These are phyloP conservation scores for Nemania diffusa DNA, from an alignment of 2,329 filamentous ascomycete genomes.

Conservation along the genomic window DNA sequence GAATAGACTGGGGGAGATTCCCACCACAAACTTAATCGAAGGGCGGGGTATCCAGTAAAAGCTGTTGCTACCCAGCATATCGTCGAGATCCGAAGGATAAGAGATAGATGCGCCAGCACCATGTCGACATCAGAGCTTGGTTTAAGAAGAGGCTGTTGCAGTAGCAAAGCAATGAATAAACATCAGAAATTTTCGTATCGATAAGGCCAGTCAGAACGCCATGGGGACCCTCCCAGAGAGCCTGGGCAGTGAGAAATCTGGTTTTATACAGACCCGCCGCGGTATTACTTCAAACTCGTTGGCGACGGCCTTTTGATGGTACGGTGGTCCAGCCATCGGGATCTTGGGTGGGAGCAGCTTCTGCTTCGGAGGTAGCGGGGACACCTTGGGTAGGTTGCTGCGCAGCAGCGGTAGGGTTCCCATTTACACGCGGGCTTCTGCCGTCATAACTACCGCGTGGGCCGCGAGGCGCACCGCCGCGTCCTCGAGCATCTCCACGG, in stretches of 20 bases:
- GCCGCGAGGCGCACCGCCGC: conserved; percentile 58
- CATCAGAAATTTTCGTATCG: conserved; percentile 41
- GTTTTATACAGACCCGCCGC: conserved; percentile 41
- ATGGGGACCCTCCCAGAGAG: conserved; percentile 34
- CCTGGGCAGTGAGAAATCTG: conserved; percentile 42
- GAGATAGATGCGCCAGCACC: conserved; percentile 19
- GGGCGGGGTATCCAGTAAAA: conserved; percentile 35
- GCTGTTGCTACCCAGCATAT: conserved; percentile 28
- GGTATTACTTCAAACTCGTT: conserved; percentile 26
- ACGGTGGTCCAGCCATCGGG: conserved; percentile 75
- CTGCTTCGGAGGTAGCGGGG: conserved; percentile 43
- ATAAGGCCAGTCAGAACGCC: conserved; percentile 43
- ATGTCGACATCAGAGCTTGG: conserved; percentile 30
- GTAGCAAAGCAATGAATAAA: conserved; percentile 33
- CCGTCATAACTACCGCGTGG: conserved; percentile 58
- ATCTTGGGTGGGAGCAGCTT: conserved; percentile 56
- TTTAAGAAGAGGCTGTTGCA: conserved; percentile 36
- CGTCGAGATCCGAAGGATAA: conserved; percentile 28
- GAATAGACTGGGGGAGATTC: conserved; percentile 24
- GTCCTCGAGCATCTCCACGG: conserved; percentile 51
- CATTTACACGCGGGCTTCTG: conserved; percentile 62
- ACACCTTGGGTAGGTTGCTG: conserved; percentile 45
- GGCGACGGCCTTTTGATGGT: conserved; percentile 54
- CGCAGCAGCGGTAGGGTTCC: conserved; percentile 50
- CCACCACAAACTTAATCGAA: conserved; percentile 26